phyloP scores from a whole-genome alignment of 352 stramenopile genomes.

The Pythium aquatile region DNA sequence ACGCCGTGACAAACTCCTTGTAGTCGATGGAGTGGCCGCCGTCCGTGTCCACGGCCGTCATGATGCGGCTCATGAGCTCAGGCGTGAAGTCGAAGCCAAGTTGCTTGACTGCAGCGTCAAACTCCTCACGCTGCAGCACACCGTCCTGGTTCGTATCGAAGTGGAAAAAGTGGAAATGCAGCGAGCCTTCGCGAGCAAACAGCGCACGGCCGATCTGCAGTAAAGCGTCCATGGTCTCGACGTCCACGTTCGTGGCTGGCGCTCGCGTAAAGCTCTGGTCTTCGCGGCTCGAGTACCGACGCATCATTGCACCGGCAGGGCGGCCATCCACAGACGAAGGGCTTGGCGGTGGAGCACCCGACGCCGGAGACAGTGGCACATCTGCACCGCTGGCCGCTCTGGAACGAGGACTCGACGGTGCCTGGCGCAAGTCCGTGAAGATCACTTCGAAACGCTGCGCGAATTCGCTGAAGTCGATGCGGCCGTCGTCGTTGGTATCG shows the following conservation, averaged over 20 bases:
- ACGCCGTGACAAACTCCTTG: constrained; percentile 91
- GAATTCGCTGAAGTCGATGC: constrained; percentile 92
- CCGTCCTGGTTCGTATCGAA: constrained; percentile 86
- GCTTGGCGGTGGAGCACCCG: neutral
- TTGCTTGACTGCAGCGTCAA: constrained; percentile 64
- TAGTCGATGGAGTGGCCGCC: constrained; percentile 89
- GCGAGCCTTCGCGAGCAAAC: constrained; percentile 65
- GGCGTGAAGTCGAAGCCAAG: constrained; percentile 62
- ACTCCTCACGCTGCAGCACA: constrained; percentile 77
- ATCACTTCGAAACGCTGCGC: constrained; percentile 90
- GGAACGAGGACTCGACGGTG: constrained; percentile 28
- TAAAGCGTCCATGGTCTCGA: constrained; percentile 80
- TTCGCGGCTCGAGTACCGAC: constrained; percentile 58
- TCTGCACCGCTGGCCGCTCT: constrained; percentile 16
- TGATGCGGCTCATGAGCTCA: constrained; percentile 69
- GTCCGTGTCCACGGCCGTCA: constrained; percentile 86
- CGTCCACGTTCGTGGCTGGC: constrained; percentile 62
- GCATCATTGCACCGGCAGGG: constrained; percentile 35
- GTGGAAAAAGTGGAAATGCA: constrained; percentile 81
- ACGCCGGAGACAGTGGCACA: constrained; percentile 10
- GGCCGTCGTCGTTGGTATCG: constrained; percentile 90
- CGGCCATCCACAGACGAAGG: constrained; percentile 15
- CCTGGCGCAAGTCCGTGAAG: constrained; percentile 74
- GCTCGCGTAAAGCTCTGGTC: constrained; percentile 58
- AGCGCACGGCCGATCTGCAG: constrained; percentile 76